Conservation (phyloP, 495 filamentous ascomycete species). For the Elasticomyces elasticus region DNA sequence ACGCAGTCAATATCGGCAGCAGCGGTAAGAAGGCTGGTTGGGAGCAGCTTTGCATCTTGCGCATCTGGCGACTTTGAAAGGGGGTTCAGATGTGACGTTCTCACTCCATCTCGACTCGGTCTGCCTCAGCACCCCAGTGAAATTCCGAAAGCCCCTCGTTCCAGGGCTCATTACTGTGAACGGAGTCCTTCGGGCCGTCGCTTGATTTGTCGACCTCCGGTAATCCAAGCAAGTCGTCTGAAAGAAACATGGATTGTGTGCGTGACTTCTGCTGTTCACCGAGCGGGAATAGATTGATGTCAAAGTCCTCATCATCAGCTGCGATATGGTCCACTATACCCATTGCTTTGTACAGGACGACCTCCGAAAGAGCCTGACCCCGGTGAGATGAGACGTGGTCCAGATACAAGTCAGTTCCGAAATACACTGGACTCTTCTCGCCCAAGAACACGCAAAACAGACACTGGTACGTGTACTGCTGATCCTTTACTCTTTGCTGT, state of each 20-base stretch:
- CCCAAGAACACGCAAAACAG: constrained; percentile 16
- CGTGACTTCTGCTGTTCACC: neutral
- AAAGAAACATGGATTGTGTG: constrained; percentile 1
- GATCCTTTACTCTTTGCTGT: constrained; percentile 5
- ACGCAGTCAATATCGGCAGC: constrained; percentile 63
- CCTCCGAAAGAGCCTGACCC: constrained; percentile 3
- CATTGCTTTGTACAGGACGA: constrained; percentile 8
- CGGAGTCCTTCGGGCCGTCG: constrained; percentile 5
- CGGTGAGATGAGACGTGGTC: constrained; percentile 15
- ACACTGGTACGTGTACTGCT: constrained; percentile 16
- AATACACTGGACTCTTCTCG: constrained; percentile 4
- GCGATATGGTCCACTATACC: constrained; percentile 10
- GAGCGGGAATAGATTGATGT: constrained; percentile 17
- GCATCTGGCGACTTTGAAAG: constrained; percentile 53
- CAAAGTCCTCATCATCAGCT: constrained; percentile 15
- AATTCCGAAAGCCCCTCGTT: constrained; percentile 16
- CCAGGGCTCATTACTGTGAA: constrained; percentile 13
- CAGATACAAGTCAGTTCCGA: constrained; percentile 12
- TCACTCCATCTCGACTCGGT: constrained; percentile 9
- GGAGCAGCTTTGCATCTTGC: constrained; percentile 77
- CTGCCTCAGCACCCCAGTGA: constrained; percentile 8
- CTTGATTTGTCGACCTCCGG: neutral
- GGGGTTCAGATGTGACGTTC: neutral
- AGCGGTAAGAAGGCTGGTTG: constrained; percentile 83
- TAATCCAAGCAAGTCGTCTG: constrained; percentile 2